These are phyloP conservation scores for Fusarium buharicum DNA, from an alignment of 2,329 filamentous ascomycete species.

Conservation along the genomic window DNA sequence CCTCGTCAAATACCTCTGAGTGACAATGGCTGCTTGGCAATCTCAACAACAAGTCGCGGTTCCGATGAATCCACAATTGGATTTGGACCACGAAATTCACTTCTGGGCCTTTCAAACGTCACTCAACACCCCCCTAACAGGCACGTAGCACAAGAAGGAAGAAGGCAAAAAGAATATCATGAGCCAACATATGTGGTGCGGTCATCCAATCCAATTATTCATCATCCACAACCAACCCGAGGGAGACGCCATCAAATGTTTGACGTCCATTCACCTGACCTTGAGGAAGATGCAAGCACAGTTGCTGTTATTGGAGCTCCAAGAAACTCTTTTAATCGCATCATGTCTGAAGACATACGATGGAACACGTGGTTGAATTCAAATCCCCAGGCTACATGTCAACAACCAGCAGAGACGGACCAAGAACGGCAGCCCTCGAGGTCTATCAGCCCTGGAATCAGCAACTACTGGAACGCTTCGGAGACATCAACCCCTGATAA, in stretches of 20 bases:
- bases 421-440: neutral
- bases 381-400: neutral
- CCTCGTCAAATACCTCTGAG: neutral
- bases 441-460: constrained; percentile 32
- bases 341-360: constrained; percentile 31
- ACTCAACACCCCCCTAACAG: neutral
- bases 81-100: neutral
- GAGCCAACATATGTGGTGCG: constrained; percentile 28
- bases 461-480: constrained; percentile 21
- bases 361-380: constrained; percentile 42
- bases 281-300: constrained; percentile 24
- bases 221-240: constrained; percentile 45
- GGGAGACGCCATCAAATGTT: constrained; percentile 16
- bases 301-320: constrained; percentile 25
- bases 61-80: too few species aligned
- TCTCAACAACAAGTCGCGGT: neutral
- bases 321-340: neutral
- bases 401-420: neutral
- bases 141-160: neutral
- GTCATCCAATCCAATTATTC: constrained; percentile 32
- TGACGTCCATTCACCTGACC: constrained; percentile 22
- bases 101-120: neutral
- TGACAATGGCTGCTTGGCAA: neutral
- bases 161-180: constrained; percentile 1
- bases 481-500: neutral